Base-by-base conservation (phyloP, 2,329 filamentous ascomycete species). In the Aspergillus novoparasiticus region DNA sequence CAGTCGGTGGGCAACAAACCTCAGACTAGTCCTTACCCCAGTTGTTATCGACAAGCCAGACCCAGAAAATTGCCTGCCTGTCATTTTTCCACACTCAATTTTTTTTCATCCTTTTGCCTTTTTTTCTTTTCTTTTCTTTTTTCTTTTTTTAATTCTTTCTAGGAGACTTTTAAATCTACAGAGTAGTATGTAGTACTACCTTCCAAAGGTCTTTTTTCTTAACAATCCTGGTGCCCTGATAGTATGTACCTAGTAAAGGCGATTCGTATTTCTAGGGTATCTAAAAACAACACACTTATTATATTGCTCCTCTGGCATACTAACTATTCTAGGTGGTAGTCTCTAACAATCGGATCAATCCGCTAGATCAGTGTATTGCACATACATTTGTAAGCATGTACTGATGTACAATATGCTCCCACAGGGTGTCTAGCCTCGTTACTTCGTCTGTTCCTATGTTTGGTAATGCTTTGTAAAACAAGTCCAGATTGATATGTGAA, bases 1-100 rank as follows among this genome's bases (percentile, higher is more conserved):
- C 34, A 36, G 28, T 51, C 26, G 56, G 56, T 58, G 56, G 56
- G 28, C 39, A 46, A 46, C 57, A 48, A 41, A 30, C 46, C 58
- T 57, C 55, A 39, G 61, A 53, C 61, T 58, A 58, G 56, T 58
- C 51, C 23, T 28, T 57, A 53, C 34, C 36, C 57, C 43, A 51
- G 51, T 28, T 26, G 51, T 55, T 55, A 55, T 55, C 51, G 51
- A 39, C 51, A 55, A 55, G 41, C 57, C 57, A 51, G 45, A 59
- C 34, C 57, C 45, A 59, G 46, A 51, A 19, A 41, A 41, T 9
- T 21, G 16, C 23, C 57, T 59, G 36, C n/a, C 43, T 59, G 58
- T 34, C 48, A 53, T 43, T 59, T 26, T 58, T 10, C 10, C 26
- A 6, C 26, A 28, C 26, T 28, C 26, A 28, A 28, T 26, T 21